phyloP scores from a whole-genome alignment of 2,329 filamentous ascomycete species.

The Fusarium metavorans region DNA sequence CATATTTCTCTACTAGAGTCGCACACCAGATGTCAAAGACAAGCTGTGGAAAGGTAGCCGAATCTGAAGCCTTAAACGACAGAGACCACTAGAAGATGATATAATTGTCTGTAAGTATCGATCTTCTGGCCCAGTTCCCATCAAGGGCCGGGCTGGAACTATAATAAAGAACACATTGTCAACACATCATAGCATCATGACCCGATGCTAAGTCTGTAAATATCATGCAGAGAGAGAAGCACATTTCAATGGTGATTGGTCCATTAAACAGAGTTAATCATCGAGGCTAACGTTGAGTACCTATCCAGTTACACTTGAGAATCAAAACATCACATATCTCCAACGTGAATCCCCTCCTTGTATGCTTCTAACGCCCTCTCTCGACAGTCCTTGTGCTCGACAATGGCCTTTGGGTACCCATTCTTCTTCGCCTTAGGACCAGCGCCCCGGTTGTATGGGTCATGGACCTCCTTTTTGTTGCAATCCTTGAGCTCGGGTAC shows the following conservation, averaged over 20 bases:
- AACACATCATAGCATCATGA: too few species aligned
- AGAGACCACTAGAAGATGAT: background rate
- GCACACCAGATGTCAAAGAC: background rate
- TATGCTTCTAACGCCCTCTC: conserved; percentile 77
- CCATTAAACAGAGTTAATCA: background rate
- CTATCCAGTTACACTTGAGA: background rate
- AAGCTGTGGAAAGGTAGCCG: background rate
- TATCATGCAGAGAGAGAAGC: background rate
- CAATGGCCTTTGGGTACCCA: conserved; percentile 81
- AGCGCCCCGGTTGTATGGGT: conserved; percentile 78
- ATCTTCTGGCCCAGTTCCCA: too few species aligned
- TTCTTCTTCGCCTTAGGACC: conserved; percentile 69
- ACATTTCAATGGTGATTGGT: background rate
- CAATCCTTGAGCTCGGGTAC: conserved; percentile 78
- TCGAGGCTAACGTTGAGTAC: background rate
- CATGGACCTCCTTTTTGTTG: conserved; percentile 78
- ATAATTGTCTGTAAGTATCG: background rate
- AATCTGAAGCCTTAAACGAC: background rate
- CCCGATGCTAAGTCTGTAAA: background rate
- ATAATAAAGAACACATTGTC: too few species aligned
- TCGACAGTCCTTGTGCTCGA: conserved; percentile 78
- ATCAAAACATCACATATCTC: conserved; percentile 30
- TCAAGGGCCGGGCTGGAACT: too few species aligned
- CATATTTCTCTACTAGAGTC: background rate
- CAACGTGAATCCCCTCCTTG: conserved; percentile 63